These are phyloP conservation scores for Fusarium sacchari DNA, from an alignment of 2,329 filamentous ascomycete species.

Conservation along the genomic window DNA sequence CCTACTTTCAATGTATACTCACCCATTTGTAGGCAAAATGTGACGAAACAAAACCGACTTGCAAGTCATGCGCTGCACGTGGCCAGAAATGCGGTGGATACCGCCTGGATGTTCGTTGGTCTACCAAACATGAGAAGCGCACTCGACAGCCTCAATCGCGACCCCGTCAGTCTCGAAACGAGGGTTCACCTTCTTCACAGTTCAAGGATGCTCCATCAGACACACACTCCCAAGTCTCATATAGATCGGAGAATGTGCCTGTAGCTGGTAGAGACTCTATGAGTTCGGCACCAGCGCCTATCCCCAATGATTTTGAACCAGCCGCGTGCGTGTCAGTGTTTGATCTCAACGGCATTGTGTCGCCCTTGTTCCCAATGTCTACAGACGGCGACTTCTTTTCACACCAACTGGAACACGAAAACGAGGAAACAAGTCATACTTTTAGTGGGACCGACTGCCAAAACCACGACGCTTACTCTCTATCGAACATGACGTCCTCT, in stretches of 20 bases:
- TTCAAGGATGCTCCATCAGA: not conserved
- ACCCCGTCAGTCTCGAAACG: not conserved
- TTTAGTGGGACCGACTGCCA: not conserved
- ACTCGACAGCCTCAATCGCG: not conserved
- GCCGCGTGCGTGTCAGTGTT: not conserved
- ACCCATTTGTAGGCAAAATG: not conserved
- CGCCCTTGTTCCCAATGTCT: not conserved
- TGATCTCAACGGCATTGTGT: not conserved
- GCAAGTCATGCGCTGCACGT: not conserved
- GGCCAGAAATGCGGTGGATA: not conserved
- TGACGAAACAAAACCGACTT: not conserved
- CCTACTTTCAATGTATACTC: not conserved
- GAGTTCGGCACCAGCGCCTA: not conserved
- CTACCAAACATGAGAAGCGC: not conserved
- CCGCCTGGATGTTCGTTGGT: not conserved
- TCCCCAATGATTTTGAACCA: not conserved
- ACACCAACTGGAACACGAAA: not conserved
- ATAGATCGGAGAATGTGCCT: not conserved
- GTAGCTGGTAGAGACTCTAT: not conserved
- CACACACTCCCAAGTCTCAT: not conserved
- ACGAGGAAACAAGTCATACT: not conserved
- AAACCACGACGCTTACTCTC: not conserved
- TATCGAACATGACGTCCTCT: not conserved
- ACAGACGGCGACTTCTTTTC: not conserved
- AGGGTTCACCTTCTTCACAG: not conserved